Percentiles rank a stretch among this genome's conserved stretches.
Conservation (phyloP, 2,329 filamentous ascomycete genomes). For the Ascomycota sp. region DNA sequence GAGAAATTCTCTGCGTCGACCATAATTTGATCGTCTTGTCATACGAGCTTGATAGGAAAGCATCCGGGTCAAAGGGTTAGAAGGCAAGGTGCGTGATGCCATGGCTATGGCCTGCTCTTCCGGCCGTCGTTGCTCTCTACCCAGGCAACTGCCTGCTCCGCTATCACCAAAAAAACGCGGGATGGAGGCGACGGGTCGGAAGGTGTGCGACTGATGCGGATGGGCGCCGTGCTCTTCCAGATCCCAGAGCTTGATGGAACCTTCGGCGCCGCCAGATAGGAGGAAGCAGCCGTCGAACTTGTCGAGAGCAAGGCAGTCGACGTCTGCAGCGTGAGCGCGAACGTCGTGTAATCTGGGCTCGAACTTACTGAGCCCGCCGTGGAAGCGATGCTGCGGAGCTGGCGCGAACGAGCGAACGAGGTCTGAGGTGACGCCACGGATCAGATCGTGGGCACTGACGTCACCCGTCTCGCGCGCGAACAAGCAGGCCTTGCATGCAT, state of each 20-base stretch:
- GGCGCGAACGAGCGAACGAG: conserved; percentile 51
- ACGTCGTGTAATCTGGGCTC: conserved; percentile 13
- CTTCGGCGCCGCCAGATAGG: conserved; percentile 70
- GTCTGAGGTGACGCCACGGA: conserved; percentile 41
- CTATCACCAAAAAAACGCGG: too few species aligned
- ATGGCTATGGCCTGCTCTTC: conserved; percentile 31
- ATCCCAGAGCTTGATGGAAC: conserved; percentile 73
- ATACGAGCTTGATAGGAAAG: conserved; percentile 59
- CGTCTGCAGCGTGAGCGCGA: conserved; percentile 58
- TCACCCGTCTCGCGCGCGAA: conserved; percentile 57
- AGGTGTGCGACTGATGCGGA: conserved; percentile 23
- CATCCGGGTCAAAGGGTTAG: conserved; percentile 57
- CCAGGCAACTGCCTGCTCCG: too few species aligned
- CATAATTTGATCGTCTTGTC: conserved; percentile 61
- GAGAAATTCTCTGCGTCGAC: conserved; percentile 38
- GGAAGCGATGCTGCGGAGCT: conserved; percentile 47
- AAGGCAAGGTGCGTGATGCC: conserved; percentile 60
- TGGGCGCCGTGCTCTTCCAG: conserved; percentile 42
- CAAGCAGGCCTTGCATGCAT: conserved; percentile 58
- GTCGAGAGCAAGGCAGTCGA: conserved; percentile 63
- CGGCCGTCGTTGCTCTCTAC: conserved; percentile 9
- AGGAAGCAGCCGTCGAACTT: conserved; percentile 59
- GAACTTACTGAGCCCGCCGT: conserved; percentile 35
- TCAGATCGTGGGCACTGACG: conserved; percentile 40
- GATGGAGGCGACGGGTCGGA: conserved; percentile 32